Evolutionary conservation across 208 protist species (phyloP).

Genomic region (Crithidia brevicula): DNA sequence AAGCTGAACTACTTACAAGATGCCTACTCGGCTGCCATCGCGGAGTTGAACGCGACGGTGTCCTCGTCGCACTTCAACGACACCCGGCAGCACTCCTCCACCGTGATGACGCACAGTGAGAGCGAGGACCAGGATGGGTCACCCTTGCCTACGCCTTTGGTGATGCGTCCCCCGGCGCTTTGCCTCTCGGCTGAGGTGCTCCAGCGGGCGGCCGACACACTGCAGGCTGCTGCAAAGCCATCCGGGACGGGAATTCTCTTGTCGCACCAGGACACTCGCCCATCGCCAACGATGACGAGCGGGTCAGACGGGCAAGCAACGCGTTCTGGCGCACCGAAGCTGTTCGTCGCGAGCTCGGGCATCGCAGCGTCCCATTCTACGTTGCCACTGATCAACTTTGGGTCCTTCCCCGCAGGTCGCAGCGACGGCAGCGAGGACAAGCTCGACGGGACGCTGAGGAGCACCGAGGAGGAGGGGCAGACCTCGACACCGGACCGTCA

Average conservation of each 20-base stretch:
- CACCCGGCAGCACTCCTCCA: constrained; percentile 1
- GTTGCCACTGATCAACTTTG: constrained; percentile 5
- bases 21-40: constrained; percentile 19
- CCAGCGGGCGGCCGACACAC: constrained; percentile 12
- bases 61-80: constrained; percentile 14
- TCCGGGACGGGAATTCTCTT: not conserved
- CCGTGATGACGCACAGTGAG: constrained; percentile 6
- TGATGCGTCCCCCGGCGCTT: constrained; percentile 10
- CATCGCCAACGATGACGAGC: not conserved
- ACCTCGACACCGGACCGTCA: not conserved
- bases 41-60: constrained; percentile 24
- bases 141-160: not conserved
- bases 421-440: constrained; percentile 12
- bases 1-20: constrained; percentile 26
- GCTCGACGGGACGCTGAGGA: constrained; percentile 1
- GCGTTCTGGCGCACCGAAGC: not conserved
- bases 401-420: not conserved
- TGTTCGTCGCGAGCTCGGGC: too few relatives aligned
- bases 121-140: constrained; percentile 10
- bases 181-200: constrained; percentile 21
- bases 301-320: too few relatives aligned
- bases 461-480: constrained; percentile 14
- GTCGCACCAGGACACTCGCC: not conserved
- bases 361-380: not conserved
- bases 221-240: not conserved